These are phyloP conservation scores for Rhizopus arrhizus DNA, from an alignment of 371 early-diverging fungal genomes.

Conservation along the genomic window DNA sequence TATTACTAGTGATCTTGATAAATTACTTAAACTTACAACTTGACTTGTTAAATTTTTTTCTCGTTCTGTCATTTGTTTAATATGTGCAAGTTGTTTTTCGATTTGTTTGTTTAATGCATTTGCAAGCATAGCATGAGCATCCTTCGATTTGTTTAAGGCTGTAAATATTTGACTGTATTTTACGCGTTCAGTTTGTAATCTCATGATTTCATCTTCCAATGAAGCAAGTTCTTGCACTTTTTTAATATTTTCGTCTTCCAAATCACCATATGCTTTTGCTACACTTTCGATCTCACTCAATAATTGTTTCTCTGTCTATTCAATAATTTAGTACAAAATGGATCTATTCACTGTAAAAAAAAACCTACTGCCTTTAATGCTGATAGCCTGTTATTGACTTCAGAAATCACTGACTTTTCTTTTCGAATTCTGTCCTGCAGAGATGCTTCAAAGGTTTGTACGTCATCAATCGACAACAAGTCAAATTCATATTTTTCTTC, in stretches of 20 bases:
- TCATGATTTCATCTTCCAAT: constrained; percentile 77
- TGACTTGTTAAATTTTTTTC: constrained; percentile 34
- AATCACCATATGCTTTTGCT: constrained; percentile 75
- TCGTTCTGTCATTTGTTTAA: constrained; percentile 43
- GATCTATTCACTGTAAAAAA: background rate
- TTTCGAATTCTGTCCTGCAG: constrained; percentile 36
- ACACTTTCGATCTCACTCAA: constrained; percentile 80
- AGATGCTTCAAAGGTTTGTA: constrained; percentile 15
- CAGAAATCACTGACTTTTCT: constrained; percentile 16
- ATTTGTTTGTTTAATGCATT: constrained; percentile 36
- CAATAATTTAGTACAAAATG: background rate
- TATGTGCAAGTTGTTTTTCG: constrained; percentile 48
- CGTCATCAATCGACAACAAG: constrained; percentile 14
- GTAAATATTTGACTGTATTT: constrained; percentile 51
- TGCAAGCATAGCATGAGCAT: constrained; percentile 38
- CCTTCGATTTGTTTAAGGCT: constrained; percentile 39
- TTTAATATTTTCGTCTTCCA: constrained; percentile 79
- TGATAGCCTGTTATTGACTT: constrained; percentile 15
- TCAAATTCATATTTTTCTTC: constrained; percentile 26
- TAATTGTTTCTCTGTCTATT: constrained; percentile 59
- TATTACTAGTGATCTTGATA: background rate
- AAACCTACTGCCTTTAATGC: constrained; percentile 19
- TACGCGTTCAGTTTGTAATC: constrained; percentile 67
- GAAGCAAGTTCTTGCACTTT: constrained; percentile 71
- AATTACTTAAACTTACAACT: constrained; percentile 28